Percentiles rank a stretch among this genome's conserved stretches.
Conservation (phyloP, 2,329 filamentous ascomycete species). For the Ceratocystis cacaofunesta region DNA sequence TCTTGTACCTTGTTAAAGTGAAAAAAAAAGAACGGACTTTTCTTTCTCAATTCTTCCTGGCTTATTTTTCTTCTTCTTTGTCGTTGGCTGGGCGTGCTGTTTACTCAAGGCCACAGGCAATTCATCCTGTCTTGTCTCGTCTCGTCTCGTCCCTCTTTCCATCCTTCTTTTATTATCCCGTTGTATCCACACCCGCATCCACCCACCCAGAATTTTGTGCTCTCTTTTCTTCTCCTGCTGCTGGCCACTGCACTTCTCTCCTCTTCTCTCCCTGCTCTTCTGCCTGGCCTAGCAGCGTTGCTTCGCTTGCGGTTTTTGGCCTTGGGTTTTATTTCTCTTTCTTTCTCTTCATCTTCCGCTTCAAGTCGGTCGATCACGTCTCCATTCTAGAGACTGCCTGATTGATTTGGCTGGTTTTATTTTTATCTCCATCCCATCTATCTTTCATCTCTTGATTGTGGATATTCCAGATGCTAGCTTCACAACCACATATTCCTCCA, state of each 20-base stretch:
- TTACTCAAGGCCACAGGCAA: neutral
- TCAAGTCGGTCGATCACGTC: constrained; percentile 1
- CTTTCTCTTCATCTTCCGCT: constrained; percentile 4
- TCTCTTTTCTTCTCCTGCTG: neutral
- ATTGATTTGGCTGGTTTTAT: neutral
- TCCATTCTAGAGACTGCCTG: neutral
- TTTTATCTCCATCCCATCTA: neutral
- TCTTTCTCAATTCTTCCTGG: neutral
- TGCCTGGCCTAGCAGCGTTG: neutral
- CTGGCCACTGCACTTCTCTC: neutral
- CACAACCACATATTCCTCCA: constrained; percentile 12
- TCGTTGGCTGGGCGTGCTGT: neutral
- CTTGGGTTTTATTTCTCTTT: neutral
- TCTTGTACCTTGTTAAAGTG: neutral
- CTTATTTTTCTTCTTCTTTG: neutral
- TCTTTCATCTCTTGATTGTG: neutral
- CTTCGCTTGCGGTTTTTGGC: neutral
- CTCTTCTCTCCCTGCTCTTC: neutral
- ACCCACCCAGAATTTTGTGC: constrained; percentile 1
- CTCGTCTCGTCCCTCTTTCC: neutral
- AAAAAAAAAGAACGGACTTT: neutral
- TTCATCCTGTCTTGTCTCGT: neutral
- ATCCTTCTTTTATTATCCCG: neutral
- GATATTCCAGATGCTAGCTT: constrained; percentile 13
- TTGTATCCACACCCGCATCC: neutral